A percentile compares a stretch with the other conserved stretches of the same genome.
Evolutionary conservation across 352 stramenopile genomes (phyloP).

Genomic region (Globisporangium barbulae): DNA sequence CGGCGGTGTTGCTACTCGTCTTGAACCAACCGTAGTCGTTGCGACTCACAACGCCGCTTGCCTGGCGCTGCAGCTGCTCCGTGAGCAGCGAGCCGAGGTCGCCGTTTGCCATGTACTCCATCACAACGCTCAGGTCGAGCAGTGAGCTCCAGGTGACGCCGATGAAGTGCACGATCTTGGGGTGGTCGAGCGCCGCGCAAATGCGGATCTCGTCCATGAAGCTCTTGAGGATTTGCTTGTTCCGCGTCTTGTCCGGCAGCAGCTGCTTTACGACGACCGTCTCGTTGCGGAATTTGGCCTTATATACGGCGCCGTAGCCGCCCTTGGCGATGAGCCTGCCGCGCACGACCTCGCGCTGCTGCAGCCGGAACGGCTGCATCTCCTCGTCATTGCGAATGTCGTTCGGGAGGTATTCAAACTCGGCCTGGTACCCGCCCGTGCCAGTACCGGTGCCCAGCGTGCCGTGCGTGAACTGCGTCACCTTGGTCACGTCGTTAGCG

Average conservation of each 20-base stretch:
- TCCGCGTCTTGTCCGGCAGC: slow-evolving; percentile 28
- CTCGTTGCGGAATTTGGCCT: slow-evolving; percentile 27
- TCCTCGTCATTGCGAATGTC: slow-evolving; percentile 37
- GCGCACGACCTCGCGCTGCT: slow-evolving; percentile 28
- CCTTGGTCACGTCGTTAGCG: slow-evolving; percentile 12
- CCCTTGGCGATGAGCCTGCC: slow-evolving; percentile 29
- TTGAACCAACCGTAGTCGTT: slow-evolving; percentile 17
- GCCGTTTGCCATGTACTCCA: slow-evolving; percentile 47
- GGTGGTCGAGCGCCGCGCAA: slow-evolving; percentile 50
- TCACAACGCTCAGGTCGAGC: slow-evolving; percentile 41
- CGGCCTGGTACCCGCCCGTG: slow-evolving; percentile 1
- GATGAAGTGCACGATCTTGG: slow-evolving; percentile 48
- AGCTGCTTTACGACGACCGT: slow-evolving; percentile 38
- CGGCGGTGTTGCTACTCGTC: not conserved
- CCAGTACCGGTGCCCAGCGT: not conserved
- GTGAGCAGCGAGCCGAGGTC: slow-evolving; percentile 36
- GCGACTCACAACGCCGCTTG: slow-evolving; percentile 7
- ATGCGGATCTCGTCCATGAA: slow-evolving; percentile 75
- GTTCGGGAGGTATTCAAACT: slow-evolving; percentile 26
- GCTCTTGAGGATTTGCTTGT: slow-evolving; percentile 22
- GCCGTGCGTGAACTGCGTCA: slow-evolving; percentile 18
- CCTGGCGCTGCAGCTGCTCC: slow-evolving; percentile 17
- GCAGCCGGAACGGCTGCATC: slow-evolving; percentile 28
- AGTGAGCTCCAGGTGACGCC: slow-evolving; percentile 57
- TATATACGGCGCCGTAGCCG: slow-evolving; percentile 32